Evolutionary conservation across 2,329 filamentous ascomycete genomes (phyloP), one percentile per base, ranked within the genome.

Genomic region (Trichoderma sp.): DNA sequence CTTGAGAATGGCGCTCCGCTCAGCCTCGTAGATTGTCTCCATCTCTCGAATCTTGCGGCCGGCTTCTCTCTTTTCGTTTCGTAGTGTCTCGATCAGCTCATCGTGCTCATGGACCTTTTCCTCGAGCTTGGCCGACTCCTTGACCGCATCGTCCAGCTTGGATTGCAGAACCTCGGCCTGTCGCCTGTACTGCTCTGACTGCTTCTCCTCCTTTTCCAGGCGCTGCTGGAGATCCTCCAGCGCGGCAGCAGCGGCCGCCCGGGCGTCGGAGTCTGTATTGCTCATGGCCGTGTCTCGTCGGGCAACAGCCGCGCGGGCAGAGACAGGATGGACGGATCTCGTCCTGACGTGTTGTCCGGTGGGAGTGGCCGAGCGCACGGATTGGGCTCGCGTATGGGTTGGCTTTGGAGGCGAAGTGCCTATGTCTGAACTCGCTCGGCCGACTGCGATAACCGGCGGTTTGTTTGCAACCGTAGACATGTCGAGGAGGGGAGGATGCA

Each of bases 1-100:
- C 82, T 95, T 94, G 78, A 93, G 90, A 83, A 95, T 92, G 70
- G 93, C 90, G 78, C 91, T 93, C 74, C 94, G 90, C 83, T 99
- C 96, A 58, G 92, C 90, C 81, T 98, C 95, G 81, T 97, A 97
- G 75, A 97, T 95, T 74, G 91, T 90, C 82, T 98, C 95, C 84
- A 98, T 91, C 81, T 99, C 96, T 74, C 95, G 90, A 78, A 93
- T 93, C 81, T 97, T 92, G 74, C 94, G 89, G 34, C 91, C 89
- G 70, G 91, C 87, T 76, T 98, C 95, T 76, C 93, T 90, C 83
- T 96, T 95, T 78, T 97, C 93, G 77, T 93, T 94, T 78, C 91
- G 90, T 69, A 98, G 86, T 8, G 88, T 85, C 81, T 97, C 94
- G 72, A 95, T 88, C 78, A 91, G 90, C 81, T 95, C 93, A 73